Evolutionary conservation across 352 stramenopile species (phyloP).

Genomic region (Peronospora belbahrii): DNA sequence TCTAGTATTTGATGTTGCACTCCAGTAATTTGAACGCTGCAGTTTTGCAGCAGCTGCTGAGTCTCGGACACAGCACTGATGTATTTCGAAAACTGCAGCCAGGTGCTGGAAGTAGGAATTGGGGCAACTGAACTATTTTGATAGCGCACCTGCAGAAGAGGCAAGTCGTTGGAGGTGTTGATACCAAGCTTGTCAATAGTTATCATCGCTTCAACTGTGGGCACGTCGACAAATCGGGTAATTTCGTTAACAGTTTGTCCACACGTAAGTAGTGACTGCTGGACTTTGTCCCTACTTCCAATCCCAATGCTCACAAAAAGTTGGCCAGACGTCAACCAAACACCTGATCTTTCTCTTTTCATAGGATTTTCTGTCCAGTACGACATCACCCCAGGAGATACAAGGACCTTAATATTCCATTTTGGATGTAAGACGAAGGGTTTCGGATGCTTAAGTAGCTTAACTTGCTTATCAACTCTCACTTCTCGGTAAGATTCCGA

Average conservation of each 20-base stretch:
- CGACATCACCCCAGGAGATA: slow-evolving; percentile 55
- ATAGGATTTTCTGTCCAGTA: slow-evolving; percentile 35
- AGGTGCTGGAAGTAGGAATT: slow-evolving; percentile 37
- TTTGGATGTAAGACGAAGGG: slow-evolving; percentile 13
- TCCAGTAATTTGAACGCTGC: slow-evolving; percentile 42
- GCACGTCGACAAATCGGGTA: slow-evolving; percentile 32
- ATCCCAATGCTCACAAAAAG: slow-evolving; percentile 49
- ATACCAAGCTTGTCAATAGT: slow-evolving; percentile 52
- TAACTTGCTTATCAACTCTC: neutral
- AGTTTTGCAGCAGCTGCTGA: slow-evolving; percentile 49
- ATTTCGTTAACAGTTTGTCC: slow-evolving; percentile 31
- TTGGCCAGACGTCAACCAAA: slow-evolving; percentile 54
- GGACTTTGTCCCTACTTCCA: slow-evolving; percentile 21
- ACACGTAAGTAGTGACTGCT: slow-evolving; percentile 13
- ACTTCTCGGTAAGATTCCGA: neutral
- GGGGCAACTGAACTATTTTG: slow-evolving; percentile 27
- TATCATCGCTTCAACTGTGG: slow-evolving; percentile 42
- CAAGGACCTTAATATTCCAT: slow-evolving; percentile 51
- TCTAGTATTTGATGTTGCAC: slow-evolving; percentile 38
- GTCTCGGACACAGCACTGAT: slow-evolving; percentile 34
- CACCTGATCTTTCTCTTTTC: slow-evolving; percentile 11
- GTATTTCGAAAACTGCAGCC: slow-evolving; percentile 37
- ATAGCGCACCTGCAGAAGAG: slow-evolving; percentile 37
- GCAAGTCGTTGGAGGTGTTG: slow-evolving; percentile 36
- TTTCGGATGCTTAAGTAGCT: neutral